A percentile compares a stretch with the other conserved stretches of the same genome.
Conservation (phyloP, 148 eudicot species). For the Silene conica region DNA sequence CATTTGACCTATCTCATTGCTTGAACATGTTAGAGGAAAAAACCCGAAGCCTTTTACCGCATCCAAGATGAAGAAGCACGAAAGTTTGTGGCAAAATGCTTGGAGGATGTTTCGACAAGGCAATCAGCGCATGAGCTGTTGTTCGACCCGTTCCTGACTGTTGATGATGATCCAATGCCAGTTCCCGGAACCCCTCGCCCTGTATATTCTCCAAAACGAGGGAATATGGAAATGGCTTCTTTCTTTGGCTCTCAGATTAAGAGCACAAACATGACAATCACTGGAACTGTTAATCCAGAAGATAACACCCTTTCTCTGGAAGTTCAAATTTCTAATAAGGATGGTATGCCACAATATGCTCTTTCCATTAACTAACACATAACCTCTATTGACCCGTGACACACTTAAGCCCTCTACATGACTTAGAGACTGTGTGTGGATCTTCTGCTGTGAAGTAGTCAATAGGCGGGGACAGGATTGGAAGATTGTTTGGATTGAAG, state of each 20-base stretch:
- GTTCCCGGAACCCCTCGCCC: constrained; percentile 18
- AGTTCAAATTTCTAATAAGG: constrained; percentile 55
- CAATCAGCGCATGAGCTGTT: constrained; percentile 60
- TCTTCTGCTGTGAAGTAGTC: background rate
- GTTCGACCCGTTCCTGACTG: constrained; percentile 62
- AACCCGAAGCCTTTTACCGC: constrained; percentile 58
- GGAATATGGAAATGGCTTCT: constrained; percentile 23
- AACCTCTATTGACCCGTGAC: background rate
- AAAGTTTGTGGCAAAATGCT: constrained; percentile 65
- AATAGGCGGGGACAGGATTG: background rate
- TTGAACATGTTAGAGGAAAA: constrained; percentile 51
- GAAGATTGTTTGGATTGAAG: background rate
- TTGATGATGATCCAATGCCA: constrained; percentile 29
- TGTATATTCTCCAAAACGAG: constrained; percentile 23
- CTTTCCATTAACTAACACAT: background rate
- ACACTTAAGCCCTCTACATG: background rate
- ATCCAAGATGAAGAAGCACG: constrained; percentile 56
- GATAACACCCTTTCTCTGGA: constrained; percentile 62
- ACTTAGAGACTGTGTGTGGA: background rate
- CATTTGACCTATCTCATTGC: constrained; percentile 4
- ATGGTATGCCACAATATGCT: constrained; percentile 36
- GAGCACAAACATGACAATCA: constrained; percentile 65
- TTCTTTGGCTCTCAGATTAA: constrained; percentile 26
- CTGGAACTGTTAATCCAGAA: constrained; percentile 58
- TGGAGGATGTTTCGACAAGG: constrained; percentile 54